Percentiles rank a stretch among this genome's conserved stretches.
These are phyloP conservation scores for Penicillium daleae DNA, from an alignment of 495 filamentous ascomycete genomes.

Conservation along the genomic window DNA sequence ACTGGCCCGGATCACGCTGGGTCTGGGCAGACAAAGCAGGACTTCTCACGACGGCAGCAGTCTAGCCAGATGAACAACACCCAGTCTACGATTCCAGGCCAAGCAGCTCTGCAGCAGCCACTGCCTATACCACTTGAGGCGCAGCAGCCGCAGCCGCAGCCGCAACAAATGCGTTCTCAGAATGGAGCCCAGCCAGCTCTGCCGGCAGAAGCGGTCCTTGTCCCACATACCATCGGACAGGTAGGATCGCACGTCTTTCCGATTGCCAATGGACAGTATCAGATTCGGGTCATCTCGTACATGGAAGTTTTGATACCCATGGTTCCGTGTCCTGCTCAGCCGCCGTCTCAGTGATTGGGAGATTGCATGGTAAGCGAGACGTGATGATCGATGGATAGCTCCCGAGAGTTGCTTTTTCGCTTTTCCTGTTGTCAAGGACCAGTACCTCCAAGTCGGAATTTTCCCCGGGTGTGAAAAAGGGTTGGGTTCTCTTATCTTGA, in stretches of 20 bases:
- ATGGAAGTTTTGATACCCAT: slow-evolving; percentile 2
- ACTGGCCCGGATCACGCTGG: neutral
- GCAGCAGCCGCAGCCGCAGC: neutral
- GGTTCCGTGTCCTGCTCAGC: neutral
- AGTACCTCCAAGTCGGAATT: neutral
- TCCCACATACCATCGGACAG: neutral
- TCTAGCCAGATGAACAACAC: neutral
- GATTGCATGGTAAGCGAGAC: neutral
- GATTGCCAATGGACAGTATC: neutral
- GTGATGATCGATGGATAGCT: neutral
- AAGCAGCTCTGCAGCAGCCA: neutral
- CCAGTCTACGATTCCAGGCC: neutral
- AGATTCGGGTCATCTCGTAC: slow-evolving; percentile 3
- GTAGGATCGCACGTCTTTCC: neutral
- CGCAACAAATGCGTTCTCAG: neutral
- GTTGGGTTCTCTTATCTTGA: neutral
- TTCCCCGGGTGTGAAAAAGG: neutral
- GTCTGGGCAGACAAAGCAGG: neutral
- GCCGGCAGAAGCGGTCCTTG: neutral
- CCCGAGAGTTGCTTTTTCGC: neutral
- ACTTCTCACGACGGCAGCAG: neutral
- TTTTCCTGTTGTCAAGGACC: neutral
- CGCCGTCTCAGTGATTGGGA: neutral
- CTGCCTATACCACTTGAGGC: neutral
- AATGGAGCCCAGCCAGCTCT: neutral